Percentiles rank a stretch among this genome's conserved stretches.
These are phyloP conservation scores for Kandelia obovata DNA, from an alignment of 345 rosid genomes.

Conservation along the genomic window DNA sequence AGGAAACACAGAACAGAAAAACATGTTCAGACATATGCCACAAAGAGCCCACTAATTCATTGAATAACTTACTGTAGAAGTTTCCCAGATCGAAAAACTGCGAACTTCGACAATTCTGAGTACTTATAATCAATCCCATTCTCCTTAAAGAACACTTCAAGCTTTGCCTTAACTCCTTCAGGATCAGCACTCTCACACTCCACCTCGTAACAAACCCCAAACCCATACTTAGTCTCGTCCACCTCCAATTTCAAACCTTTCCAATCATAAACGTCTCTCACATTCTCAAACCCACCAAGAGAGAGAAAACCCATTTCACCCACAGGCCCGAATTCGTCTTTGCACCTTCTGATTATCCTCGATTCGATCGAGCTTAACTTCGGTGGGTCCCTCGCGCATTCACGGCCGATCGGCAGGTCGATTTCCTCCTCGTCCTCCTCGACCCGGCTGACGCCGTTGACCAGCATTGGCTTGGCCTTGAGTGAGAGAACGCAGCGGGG, in stretches of 20 bases:
- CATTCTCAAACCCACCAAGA: conserved; percentile 83
- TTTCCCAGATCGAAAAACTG: conserved; percentile 65
- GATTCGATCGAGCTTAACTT: conserved; percentile 42
- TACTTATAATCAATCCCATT: conserved; percentile 51
- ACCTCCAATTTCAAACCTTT: conserved; percentile 69
- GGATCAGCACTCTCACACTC: conserved; percentile 84
- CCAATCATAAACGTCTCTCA: conserved; percentile 64
- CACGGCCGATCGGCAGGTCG: conserved; percentile 34
- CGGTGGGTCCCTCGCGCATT: conserved; percentile 45
- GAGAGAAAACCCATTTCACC: conserved; percentile 51
- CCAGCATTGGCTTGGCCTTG: conserved; percentile 54
- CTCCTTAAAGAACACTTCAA: conserved; percentile 54
- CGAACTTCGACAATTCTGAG: conserved; percentile 74
- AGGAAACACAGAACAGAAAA: too few relatives aligned
- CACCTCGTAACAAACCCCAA: conserved; percentile 69
- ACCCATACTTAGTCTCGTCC: conserved; percentile 69
- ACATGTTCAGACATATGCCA: not conserved
- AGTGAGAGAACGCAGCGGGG: conserved; percentile 58
- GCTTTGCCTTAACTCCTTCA: conserved; percentile 53
- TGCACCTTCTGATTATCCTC: conserved; percentile 60
- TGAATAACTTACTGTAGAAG: conserved; percentile 43
- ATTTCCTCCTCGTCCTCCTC: conserved; percentile 87
- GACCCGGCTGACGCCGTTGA: conserved; percentile 76
- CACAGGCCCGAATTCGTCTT: conserved; percentile 59
- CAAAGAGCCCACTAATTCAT: not conserved